phyloP scores from a whole-genome alignment of 768 basidiomycete species.

The Butyriboletus loyo region DNA sequence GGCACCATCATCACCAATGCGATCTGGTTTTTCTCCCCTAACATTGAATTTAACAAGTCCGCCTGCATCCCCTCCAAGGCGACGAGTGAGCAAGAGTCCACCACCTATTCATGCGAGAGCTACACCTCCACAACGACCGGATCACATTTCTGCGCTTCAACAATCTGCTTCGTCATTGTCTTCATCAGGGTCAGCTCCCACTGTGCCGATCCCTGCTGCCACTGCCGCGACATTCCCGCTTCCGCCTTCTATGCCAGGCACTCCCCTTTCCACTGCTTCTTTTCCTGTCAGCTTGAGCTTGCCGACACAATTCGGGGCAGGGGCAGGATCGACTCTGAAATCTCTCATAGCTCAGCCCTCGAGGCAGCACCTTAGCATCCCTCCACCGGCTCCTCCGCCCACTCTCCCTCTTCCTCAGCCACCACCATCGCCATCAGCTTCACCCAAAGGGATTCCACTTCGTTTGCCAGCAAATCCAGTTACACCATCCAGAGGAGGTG shows the following conservation, averaged over 20 bases:
- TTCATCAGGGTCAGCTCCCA: conserved; percentile 6
- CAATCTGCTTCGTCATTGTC: conserved; percentile 9
- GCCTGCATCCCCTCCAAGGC: conserved; percentile 16
- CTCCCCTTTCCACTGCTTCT: conserved; percentile 19
- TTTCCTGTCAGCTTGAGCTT: background rate
- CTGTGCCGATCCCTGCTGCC: conserved; percentile 1
- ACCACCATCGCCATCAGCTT: conserved; percentile 17
- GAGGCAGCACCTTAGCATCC: conserved; percentile 28
- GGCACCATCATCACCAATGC: conserved; percentile 25
- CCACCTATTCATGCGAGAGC: conserved; percentile 15
- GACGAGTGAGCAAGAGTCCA: conserved; percentile 28
- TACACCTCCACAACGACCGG: conserved; percentile 9
- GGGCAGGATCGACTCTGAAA: conserved; percentile 2
- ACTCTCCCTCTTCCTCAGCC: conserved; percentile 30
- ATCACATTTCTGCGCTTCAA: conserved; percentile 2
- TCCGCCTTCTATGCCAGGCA: conserved; percentile 18
- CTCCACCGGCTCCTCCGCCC: conserved; percentile 31
- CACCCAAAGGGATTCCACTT: background rate
- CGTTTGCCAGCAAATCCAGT: conserved; percentile 1
- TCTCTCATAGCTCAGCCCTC: conserved; percentile 12
- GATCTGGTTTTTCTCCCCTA: conserved; percentile 29
- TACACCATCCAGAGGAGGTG: conserved; percentile 8
- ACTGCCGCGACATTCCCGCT: conserved; percentile 7
- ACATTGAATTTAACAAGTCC: conserved; percentile 23
- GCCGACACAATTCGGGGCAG: background rate